Conservation (phyloP, 1,139 yeast genomes). For the Zygoascus sp. region DNA sequence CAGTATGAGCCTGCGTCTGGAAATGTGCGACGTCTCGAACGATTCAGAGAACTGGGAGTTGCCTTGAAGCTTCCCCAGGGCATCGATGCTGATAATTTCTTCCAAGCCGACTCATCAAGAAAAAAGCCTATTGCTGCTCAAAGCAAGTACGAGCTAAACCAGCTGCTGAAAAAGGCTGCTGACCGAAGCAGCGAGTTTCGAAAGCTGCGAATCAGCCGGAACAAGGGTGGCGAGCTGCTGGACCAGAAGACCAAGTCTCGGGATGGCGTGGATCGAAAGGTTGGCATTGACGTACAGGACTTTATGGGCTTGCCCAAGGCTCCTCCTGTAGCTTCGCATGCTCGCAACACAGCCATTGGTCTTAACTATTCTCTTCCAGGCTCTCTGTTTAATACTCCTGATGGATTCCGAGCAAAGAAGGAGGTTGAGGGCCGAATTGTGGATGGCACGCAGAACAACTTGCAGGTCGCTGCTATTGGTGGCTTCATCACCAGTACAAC, state of each 20-base stretch:
- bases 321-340: background rate
- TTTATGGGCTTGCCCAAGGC: slow-evolving; percentile 10
- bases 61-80: slow-evolving; percentile 22
- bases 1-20: slow-evolving; percentile 49
- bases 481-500: slow-evolving; percentile 19
- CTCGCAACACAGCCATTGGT: slow-evolving; percentile 25
- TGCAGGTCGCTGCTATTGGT: slow-evolving; percentile 18
- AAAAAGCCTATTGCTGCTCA: slow-evolving; percentile 21
- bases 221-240: background rate
- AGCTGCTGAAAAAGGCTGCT: slow-evolving; percentile 20
- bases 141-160: slow-evolving; percentile 17
- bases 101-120: slow-evolving; percentile 19
- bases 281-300: slow-evolving; percentile 5
- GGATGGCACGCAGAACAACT: slow-evolving; percentile 21
- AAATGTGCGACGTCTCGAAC: slow-evolving; percentile 44
- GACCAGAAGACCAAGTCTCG: background rate
- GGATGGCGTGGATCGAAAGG: background rate
- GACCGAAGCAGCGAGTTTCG: slow-evolving; percentile 1
- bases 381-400: slow-evolving; percentile 66
- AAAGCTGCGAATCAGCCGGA: background rate
- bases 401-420: slow-evolving; percentile 58
- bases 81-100: slow-evolving; percentile 17
- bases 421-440: slow-evolving; percentile 70
- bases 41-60: slow-evolving; percentile 51
- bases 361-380: slow-evolving; percentile 60